These are phyloP conservation scores for Coriaria nepalensis DNA, from an alignment of 306 rosid genomes.

Conservation along the genomic window DNA sequence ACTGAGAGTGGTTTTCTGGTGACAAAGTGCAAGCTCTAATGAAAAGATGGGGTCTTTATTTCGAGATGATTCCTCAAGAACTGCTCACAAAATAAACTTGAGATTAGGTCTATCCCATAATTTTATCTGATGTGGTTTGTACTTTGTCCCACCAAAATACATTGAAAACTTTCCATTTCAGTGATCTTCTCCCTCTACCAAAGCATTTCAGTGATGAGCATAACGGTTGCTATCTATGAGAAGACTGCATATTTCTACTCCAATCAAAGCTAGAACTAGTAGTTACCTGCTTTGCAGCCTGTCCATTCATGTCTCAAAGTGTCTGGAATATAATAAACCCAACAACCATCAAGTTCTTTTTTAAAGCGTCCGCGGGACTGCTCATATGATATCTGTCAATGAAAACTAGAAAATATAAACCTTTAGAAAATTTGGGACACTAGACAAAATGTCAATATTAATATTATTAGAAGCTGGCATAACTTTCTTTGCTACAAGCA, in stretches of 20 bases:
- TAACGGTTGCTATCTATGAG: not conserved
- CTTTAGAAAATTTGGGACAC: slow-evolving; percentile 39
- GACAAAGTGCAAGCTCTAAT: slow-evolving; percentile 35
- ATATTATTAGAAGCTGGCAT: not conserved
- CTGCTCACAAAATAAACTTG: slow-evolving; percentile 22
- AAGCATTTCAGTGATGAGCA: not conserved
- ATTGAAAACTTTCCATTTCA: not conserved
- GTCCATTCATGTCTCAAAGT: slow-evolving; percentile 54
- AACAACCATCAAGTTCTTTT: slow-evolving; percentile 64
- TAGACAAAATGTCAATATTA: not conserved
- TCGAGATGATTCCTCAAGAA: slow-evolving; percentile 55
- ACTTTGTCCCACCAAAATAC: not conserved
- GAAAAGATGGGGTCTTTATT: slow-evolving; percentile 51
- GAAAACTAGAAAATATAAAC: slow-evolving; percentile 63
- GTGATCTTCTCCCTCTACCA: not conserved
- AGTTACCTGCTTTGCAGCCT: slow-evolving; percentile 48
- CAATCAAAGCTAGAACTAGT: not conserved
- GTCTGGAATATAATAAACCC: slow-evolving; percentile 70
- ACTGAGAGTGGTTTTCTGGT: slow-evolving; percentile 17
- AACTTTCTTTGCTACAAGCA: not conserved
- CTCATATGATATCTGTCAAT: slow-evolving; percentile 58
- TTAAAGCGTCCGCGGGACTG: slow-evolving; percentile 31
- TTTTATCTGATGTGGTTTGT: too few relatives aligned
- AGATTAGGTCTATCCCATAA: too few relatives aligned
- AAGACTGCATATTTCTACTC: not conserved